These are phyloP conservation scores for Pyrenula massariospora DNA, from an alignment of 495 filamentous ascomycete genomes.

Conservation along the genomic window DNA sequence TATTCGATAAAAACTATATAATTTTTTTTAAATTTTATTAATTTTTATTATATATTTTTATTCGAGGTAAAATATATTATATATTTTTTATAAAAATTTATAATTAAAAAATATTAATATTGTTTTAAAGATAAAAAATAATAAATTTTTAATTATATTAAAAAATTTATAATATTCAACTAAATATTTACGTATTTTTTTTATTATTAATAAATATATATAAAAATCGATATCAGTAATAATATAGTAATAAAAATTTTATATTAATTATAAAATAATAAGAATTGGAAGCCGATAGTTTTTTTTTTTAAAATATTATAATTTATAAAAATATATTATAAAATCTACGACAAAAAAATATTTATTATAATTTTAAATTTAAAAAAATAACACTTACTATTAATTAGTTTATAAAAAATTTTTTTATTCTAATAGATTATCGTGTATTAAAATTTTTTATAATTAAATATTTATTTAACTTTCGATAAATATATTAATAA, in stretches of 20 bases:
- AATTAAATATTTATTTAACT: neutral
- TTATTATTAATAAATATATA: neutral
- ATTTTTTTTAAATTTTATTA: neutral
- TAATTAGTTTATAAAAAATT: neutral
- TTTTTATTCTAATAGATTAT: constrained; percentile 1
- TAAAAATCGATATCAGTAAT: neutral
- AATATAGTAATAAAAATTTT: neutral
- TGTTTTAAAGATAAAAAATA: neutral
- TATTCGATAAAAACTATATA: neutral
- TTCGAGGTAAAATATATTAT: neutral
- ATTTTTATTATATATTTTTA: neutral
- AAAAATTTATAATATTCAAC: neutral
- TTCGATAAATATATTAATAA: neutral
- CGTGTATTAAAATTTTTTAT: neutral
- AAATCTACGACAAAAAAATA: neutral
- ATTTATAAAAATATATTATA: neutral
- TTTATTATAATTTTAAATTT: constrained; percentile 1
- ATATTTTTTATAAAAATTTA: neutral
- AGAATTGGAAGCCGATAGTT: neutral
- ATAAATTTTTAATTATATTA: neutral
- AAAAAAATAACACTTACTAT: neutral
- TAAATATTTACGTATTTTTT: neutral
- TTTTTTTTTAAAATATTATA: neutral
- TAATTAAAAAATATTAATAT: neutral
- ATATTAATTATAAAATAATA: neutral